Percentiles rank a stretch among this genome's conserved stretches.
These are phyloP conservation scores for Citrus trifoliata DNA, from an alignment of 345 rosid genomes.

Conservation along the genomic window DNA sequence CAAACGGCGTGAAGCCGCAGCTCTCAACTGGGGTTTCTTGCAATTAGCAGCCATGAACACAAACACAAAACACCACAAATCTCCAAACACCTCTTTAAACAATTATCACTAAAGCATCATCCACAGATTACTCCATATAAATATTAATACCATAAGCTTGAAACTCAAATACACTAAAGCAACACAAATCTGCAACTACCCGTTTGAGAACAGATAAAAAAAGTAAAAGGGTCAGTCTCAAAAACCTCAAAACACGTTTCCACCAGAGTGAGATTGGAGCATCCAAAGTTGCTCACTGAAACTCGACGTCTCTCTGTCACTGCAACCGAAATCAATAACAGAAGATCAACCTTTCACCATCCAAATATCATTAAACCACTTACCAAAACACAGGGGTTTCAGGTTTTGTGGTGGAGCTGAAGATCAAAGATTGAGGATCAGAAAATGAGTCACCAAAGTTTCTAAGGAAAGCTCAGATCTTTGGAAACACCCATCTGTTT, in stretches of 20 bases:
- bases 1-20: conserved; percentile 49
- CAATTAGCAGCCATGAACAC: conserved; percentile 49
- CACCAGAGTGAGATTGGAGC: conserved; percentile 3
- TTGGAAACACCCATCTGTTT: neutral
- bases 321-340: conserved; percentile 1
- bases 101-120: neutral
- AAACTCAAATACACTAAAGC: conserved; percentile 10
- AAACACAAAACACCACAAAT: conserved; percentile 10
- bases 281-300: conserved; percentile 1
- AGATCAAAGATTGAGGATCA: conserved; percentile 3
- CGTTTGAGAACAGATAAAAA: conserved; percentile 13
- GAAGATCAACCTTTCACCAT: neutral
- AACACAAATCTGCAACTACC: conserved; percentile 18
- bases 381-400: neutral
- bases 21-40: conserved; percentile 62
- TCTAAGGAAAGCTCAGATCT: neutral
- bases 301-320: neutral
- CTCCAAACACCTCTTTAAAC: conserved; percentile 3
- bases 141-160: conserved; percentile 9
- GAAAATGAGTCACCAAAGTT: conserved; percentile 1
- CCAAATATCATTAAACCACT: neutral
- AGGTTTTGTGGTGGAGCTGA: neutral
- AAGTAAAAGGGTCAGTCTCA: conserved; percentile 20
- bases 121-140: neutral
- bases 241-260: conserved; percentile 29